Conservation (phyloP, 352 stramenopile species). For the Phytopythium delawarense region DNA sequence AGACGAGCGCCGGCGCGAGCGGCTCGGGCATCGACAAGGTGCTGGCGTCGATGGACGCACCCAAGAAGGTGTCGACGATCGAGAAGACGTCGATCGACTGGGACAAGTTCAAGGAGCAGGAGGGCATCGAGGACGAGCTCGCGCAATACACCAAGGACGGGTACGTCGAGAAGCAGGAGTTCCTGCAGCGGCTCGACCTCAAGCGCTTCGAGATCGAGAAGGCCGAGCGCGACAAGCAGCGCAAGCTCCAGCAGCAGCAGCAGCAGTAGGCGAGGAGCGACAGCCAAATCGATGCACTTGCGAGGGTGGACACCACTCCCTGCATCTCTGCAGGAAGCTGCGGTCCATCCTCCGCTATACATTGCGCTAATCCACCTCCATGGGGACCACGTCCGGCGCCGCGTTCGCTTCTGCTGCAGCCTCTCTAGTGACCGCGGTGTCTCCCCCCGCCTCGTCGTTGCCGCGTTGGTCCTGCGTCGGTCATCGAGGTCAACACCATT, state of each 20-base stretch:
- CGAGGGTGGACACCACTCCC: background rate
- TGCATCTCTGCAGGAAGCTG: background rate
- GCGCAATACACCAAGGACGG: slow-evolving; percentile 92
- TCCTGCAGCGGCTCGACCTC: slow-evolving; percentile 87
- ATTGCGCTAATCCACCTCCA: slow-evolving; percentile 59
- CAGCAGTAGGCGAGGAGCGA: slow-evolving; percentile 8
- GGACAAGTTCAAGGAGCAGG: slow-evolving; percentile 93
- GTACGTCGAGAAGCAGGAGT: slow-evolving; percentile 96
- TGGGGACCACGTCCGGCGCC: slow-evolving; percentile 63
- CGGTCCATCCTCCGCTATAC: background rate
- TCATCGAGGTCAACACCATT: background rate
- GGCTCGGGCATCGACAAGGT: slow-evolving; percentile 76
- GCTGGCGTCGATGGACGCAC: slow-evolving; percentile 79
- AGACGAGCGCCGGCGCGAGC: background rate
- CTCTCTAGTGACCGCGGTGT: slow-evolving; percentile 20
- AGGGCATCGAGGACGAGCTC: slow-evolving; percentile 91
- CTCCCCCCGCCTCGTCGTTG: slow-evolving; percentile 40
- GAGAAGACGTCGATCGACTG: slow-evolving; percentile 95
- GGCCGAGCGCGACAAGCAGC: slow-evolving; percentile 76
- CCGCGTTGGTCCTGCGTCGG: slow-evolving; percentile 42
- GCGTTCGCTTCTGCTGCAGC: slow-evolving; percentile 33
- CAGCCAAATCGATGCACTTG: slow-evolving; percentile 1
- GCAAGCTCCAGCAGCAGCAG: slow-evolving; percentile 43
- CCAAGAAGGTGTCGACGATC: slow-evolving; percentile 92
- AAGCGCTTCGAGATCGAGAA: slow-evolving; percentile 90